Base-by-base conservation (phyloP, 2,329 filamentous ascomycete genomes). In the Microsporum canis region DNA sequence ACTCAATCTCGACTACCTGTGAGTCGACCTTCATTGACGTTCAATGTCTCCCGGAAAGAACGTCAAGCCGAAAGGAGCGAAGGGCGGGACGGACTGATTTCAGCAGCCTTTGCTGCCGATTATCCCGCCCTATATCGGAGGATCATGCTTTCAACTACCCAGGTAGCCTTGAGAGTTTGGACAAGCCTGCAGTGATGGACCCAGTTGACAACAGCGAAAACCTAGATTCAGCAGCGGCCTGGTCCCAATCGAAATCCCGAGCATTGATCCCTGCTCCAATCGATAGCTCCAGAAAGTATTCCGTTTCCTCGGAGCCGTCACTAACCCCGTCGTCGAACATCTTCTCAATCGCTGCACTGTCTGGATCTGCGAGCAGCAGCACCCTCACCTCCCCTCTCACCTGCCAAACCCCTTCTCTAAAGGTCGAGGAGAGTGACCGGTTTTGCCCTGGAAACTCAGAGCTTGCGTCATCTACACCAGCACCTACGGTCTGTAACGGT, bases 1-100 rank as follows among this genome's bases (percentile, higher is more conserved):
- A 49, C 57, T 59, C 57, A 10, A 59, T 59, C 14, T 36, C 57
- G 17, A 59, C 39, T 23, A 59, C 43, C 43, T 49, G 57, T 31
- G 61, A 63, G 41, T 61, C 61, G 1, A 45, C 61, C 29, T 62
- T 63, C 45, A 64, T 65, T 33, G 63, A 65, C 34, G 34, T 62
- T 6, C 61, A 64, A 45, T 65, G 60, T 61, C 63, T 65, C 17
- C 64, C 64, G 3, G 59, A 45, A 14, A 60, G 64, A 31, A 65
- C 47, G 14, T 65, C 64, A 27, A 65, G 64, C 59, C 59, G 60
- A 65, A 53, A 69, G 70, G 60, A 63, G 64, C 27, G 34, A 31
- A 60, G 7, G 57, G 53, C 14, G 58, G 60, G 57, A 23, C 53
- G 53, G 51, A 53, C 53, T 12, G 62, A 58, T 14, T 31, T 61